Conservation (phyloP, 176 grass and related monocot genomes). For the Rhynchospora pubera region DNA sequence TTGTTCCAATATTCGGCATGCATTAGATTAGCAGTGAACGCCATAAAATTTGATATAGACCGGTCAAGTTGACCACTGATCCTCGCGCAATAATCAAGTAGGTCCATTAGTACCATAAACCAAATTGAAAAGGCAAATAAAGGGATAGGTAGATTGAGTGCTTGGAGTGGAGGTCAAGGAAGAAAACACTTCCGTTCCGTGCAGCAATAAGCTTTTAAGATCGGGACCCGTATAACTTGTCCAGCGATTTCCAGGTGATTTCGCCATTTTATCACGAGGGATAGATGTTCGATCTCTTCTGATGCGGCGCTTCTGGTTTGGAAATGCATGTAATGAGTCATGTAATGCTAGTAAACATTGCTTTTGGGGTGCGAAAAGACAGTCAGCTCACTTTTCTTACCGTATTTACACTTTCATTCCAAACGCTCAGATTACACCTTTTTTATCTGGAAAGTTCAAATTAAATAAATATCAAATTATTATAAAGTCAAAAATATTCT, state of each 20-base stretch:
- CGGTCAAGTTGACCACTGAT: not conserved
- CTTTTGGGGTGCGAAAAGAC: no score
- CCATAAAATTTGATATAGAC: not conserved
- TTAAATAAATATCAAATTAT: no score
- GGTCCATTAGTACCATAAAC: not conserved
- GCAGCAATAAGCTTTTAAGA: not conserved
- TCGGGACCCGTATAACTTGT: conserved; percentile 2
- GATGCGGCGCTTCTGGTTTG: not conserved
- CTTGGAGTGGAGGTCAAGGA: conserved; percentile 20
- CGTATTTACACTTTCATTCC: no score
- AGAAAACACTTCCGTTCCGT: conserved; percentile 13
- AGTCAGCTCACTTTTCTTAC: no score
- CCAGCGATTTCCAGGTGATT: conserved; percentile 3
- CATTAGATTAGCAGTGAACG: not conserved
- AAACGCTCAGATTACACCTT: no score
- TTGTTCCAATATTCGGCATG: not conserved
- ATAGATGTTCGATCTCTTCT: not conserved
- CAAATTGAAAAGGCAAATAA: not conserved
- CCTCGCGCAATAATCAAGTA: not conserved
- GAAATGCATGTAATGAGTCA: not conserved
- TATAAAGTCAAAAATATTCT: no score
- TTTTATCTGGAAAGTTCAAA: no score
- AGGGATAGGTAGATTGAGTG: not conserved
- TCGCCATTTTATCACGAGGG: not conserved
- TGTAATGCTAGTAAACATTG: not conserved